Base-by-base conservation (phyloP, 257 asterid species). In the Plantago major region DNA sequence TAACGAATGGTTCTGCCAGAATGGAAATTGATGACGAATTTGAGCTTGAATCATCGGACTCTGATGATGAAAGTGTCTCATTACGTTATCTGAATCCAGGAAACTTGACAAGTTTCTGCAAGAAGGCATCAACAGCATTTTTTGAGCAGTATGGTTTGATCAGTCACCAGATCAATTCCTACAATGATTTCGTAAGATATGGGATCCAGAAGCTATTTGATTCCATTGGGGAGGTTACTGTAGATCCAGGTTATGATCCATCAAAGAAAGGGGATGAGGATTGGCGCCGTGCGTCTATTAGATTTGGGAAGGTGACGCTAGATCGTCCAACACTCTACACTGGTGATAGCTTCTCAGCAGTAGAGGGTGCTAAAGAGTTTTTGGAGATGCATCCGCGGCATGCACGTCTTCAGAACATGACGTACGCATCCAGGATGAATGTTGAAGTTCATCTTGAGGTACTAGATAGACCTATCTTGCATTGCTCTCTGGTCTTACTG, bases 391-490 rank as follows among this genome's bases (percentile, higher is more conserved):
- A 57, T 40, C 99, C 99, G 13, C 71, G 94, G 22, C 96, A 93
- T 74, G 99, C 97, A 16, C 96, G 94, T 67, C 91, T 93, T 56
- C 97, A 87, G 74, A 84, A 87, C 74, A 87, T 87, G 96, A 84
- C 97, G 2, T 93, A 93, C 68, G 71, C 99, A 9, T 66, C 97
- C 40, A 85, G 74, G 80, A 87, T 93, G 49, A 74, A 46, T 46
- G 94, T 87, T 26, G 78, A 89, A 68, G 64, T 84, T 63, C 81
- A 56, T 72, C 66, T 93, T 53, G 73, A 85, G 96, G 99, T 89
- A 51, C 71, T 55, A 11, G 57, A 61, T 68, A 11, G 6, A 59
- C 19, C 42, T 44, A 17, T 58, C 17, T 37, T 26, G 15, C 30
- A 4, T 26, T 26, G 16, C 42, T 53, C 51, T 18, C 48, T 42